Evolutionary conservation across 345 rosid species (phyloP), one percentile per base, ranked within the genome.

Genomic region (Microcos paniculata): DNA sequence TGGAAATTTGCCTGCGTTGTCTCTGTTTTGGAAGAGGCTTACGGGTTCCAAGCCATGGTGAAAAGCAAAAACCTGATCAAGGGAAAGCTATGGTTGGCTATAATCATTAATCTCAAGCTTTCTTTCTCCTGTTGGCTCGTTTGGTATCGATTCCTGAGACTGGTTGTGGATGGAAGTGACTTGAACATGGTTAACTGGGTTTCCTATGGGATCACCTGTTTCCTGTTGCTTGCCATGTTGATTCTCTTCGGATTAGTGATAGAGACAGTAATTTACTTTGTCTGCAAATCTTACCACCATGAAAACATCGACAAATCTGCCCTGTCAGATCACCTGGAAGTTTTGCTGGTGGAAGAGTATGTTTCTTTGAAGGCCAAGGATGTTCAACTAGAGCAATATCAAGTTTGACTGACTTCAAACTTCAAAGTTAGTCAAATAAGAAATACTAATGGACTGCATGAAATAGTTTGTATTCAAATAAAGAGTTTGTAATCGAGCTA

Each of bases 271-370:
- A 62, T 88, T 26, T 88, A 84, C 85, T 85, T 86, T 28, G 88
- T 87, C 24, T 90, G 94, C 83, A 88, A 90, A 70, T 86, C 90
- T 0, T 81, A 84, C 59, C 91, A 90, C 72, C 90, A 80, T 72
- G 85, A 90, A 62, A 86, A 83, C 31, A 87, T 90, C 12, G 86
- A 82, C 71, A 86, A 88, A 71, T 84, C 88, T 6, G 85, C 87
- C 4, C 67, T 90, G 8, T 84, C 83, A 11, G 85, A 86, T 72
- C 90, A 88, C 48, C 90, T 85, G 26, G 86, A 87, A 48, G 94
- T 78, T 48, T 90, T 85, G 49, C 64, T 85, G 13, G 68, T 83
- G 2, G 88, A 86, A 31, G 91, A 85, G 49, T 85, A 87, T 55
- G 86, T 84, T 73, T 87, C 87, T 40, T 78, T 88, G 73, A 85